Percentiles rank a stretch among this genome's conserved stretches.
Conservation (phyloP, 2,329 filamentous ascomycete species). For the Chalaropsis thielavioides region DNA sequence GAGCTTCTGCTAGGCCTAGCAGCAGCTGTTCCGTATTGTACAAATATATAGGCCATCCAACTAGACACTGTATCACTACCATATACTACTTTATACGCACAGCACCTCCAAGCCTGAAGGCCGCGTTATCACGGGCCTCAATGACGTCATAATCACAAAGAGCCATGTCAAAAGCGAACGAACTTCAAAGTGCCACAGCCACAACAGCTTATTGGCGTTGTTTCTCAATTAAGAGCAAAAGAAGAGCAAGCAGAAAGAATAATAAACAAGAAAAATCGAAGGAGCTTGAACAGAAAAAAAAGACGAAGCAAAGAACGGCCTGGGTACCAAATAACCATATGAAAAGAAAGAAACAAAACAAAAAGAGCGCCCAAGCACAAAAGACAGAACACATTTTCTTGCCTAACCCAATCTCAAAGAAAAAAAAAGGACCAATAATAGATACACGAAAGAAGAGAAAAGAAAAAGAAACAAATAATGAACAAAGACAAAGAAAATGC, state of each 20-base stretch:
- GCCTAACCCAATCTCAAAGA: constrained; percentile 2
- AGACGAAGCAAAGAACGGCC: not conserved
- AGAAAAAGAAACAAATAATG: not conserved
- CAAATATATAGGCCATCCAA: not conserved
- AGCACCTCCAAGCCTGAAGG: not conserved
- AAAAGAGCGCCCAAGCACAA: not conserved
- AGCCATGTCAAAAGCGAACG: not conserved
- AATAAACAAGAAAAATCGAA: constrained; percentile 19
- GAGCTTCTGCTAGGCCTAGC: not conserved
- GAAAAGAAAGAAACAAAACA: constrained; percentile 3
- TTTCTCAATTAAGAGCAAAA: not conserved
- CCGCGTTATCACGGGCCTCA: not conserved
- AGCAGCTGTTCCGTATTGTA: not conserved
- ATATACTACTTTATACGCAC: not conserved
- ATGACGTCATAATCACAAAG: not conserved
- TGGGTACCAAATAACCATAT: constrained; percentile 5
- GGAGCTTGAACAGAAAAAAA: constrained; percentile 19
- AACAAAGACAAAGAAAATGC: not conserved
- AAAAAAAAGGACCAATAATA: not conserved
- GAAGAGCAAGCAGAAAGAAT: constrained; percentile 18
- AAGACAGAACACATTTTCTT: not conserved
- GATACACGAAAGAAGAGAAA: constrained; percentile 2
- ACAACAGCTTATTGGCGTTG: not conserved
- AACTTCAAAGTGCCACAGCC: not conserved
- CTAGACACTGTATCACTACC: not conserved